Conservation (phyloP, 345 rosid genomes). For the Cardamine occulta region DNA sequence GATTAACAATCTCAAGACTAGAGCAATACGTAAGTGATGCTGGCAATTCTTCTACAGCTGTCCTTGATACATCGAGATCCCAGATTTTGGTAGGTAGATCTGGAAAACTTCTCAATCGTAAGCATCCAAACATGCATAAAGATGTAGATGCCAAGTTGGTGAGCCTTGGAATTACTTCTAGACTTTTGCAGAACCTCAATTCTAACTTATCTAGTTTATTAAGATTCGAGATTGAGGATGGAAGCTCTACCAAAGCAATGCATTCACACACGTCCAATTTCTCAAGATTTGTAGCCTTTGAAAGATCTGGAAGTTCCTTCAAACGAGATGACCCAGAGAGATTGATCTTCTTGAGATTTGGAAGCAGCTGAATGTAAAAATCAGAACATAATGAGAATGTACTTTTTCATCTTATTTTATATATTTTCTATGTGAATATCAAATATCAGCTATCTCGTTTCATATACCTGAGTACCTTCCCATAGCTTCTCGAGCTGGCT, state of each 20-base stretch:
- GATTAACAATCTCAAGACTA: neutral
- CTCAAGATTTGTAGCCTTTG: constrained; percentile 33
- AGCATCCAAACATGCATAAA: neutral
- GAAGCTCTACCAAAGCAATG: constrained; percentile 8
- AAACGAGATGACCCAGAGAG: neutral
- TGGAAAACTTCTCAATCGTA: neutral
- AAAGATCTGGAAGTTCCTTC: constrained; percentile 18
- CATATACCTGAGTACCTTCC: neutral
- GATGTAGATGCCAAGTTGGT: neutral
- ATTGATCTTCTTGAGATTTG: constrained; percentile 28
- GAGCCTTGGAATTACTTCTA: neutral
- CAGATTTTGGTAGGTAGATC: neutral
- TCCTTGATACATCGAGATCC: accelerated
- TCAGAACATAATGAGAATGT: neutral
- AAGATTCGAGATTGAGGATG: neutral
- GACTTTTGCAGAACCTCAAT: accelerated
- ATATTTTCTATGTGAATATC: neutral
- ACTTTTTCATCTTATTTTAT: neutral
- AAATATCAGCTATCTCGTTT: neutral
- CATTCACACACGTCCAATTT: neutral
- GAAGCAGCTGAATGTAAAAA: constrained; percentile 16
- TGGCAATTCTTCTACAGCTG: neutral
- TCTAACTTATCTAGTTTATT: neutral
- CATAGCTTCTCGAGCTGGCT: constrained; percentile 31
- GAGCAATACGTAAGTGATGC: neutral